Base-by-base conservation (phyloP, 495 filamentous ascomycete genomes). In the Cercophora samala region DNA sequence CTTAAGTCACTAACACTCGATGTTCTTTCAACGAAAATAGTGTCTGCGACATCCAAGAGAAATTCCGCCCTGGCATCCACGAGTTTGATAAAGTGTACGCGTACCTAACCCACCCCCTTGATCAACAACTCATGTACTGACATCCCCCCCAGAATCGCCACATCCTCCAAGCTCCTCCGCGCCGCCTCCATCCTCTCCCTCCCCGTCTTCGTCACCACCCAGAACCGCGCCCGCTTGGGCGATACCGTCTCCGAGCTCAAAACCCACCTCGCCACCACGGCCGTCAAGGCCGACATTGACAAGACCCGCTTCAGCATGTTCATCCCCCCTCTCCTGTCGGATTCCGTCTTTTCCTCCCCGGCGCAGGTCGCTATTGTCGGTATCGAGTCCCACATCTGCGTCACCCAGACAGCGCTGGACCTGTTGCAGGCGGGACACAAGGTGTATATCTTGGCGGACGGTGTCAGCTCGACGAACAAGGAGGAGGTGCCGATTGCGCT, bases 1-100 rank as follows among this genome's bases (percentile, higher is more conserved):
- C n/a, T n/a, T n/a, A n/a, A n/a, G n/a, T n/a, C n/a, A n/a, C n/a
- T n/a, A n/a, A n/a, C n/a, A n/a, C n/a, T n/a, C n/a, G n/a, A 32
- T 32, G 4, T 32, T 8, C 8, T 32, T 8, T 32, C 29, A 8
- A 42, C 1, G 0, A 2, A 9, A 9, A 37, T 71, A 98, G 94
- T 70, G 85, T 99, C 72, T 99, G 95, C 81, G 95, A 99, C 72
- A 85, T 97, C 69, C 95, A 99, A 83, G 93, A 97, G 69, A 93
- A 91, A 75, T 99, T 99, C 82, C 86, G 92, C 55, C 78, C 81
- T 4, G 86, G 86, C 53, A 96, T 99, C 74, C 85, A 87, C 76
- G 88, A 96, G 75, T 97, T 92, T 72, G 81, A 90, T 58, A 91
- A 90, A 73, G 81, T 97, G 90, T 92, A 82, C 60, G 77, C 64